Base-by-base conservation (phyloP, 768 basidiomycete species). In the Lactarius sanguifluus region DNA sequence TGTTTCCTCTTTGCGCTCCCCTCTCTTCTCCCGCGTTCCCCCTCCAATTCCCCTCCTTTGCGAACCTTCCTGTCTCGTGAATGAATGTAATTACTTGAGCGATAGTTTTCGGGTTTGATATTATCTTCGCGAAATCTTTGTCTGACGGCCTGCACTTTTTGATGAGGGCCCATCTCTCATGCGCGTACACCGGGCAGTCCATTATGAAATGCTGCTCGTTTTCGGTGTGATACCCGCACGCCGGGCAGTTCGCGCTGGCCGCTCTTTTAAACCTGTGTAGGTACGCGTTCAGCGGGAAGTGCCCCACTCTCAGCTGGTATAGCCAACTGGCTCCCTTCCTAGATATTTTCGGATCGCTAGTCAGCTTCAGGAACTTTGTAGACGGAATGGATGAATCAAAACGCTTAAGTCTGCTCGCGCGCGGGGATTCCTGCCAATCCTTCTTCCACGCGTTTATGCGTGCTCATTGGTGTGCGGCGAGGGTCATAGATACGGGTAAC, bases 401-500 rank as follows among this genome's bases (percentile, higher is more conserved):
- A 2, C 5, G 43, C 1, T 45, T 45, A n/a, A n/a, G 18, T n/a
- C 0, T 15, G 0, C 1, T 1, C 1, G 5, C 13, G 0, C 28
- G 5, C 9, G 25, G 54, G 13, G 54, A 55, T 1, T 28, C 5
- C 3, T 25, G 0, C 54, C 54, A 55, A 0, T 28, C 20, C 4
- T 30, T 13, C 2, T 55, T 55, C 54, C 54, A 55, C 2, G 6
- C 30, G 5, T 6, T 8, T 0, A 30, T 55, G 1, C 69, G 79
- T 78, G 64, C 56, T 82, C n/a, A 75, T 84, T 23, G 79, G 80
- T 8, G 77, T n/a, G n/a, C n/a, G 73, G 23, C 71, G 70, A 64
- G 75, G 72, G 45, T 66, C 55, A 41, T 72, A 65, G 54, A 63
- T 5, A 25, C 10, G 4, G 3, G 45, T 9, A 47, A 23, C 36